Percentiles rank a stretch among this genome's conserved stretches.
phyloP scores from a whole-genome alignment of 2,329 filamentous ascomycete genomes.

The Teratosphaeria pseudoeucalypti region DNA sequence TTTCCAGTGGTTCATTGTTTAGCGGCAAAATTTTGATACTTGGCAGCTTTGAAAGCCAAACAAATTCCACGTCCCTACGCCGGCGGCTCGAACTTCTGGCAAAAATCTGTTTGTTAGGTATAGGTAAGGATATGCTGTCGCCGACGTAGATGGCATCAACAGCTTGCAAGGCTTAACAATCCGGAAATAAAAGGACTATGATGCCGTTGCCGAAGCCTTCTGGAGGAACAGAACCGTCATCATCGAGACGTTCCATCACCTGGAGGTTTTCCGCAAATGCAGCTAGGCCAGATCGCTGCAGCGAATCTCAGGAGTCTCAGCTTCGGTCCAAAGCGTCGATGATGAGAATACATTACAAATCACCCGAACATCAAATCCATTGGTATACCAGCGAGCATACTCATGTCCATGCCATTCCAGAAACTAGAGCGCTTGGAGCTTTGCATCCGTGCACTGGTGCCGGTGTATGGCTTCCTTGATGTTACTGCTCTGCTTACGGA shows the following conservation, averaged over 20 bases:
- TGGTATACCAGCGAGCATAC: not conserved
- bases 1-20: not conserved
- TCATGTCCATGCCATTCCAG: not conserved
- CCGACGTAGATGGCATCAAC: not conserved
- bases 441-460: not conserved
- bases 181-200: not conserved
- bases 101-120: too few species aligned
- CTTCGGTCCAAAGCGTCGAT: not conserved
- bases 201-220: not conserved
- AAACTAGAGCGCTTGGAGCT: not conserved
- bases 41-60: not conserved
- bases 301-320: not conserved
- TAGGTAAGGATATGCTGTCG: not conserved
- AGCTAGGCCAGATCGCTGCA: not conserved
- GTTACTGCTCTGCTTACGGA: not conserved
- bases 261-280: not conserved
- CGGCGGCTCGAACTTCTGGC: not conserved
- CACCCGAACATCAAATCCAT: not conserved
- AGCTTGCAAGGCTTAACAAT: not conserved
- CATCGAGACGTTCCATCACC: not conserved
- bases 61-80: not conserved
- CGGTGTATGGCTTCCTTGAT: not conserved
- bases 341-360: not conserved
- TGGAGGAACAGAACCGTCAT: not conserved
- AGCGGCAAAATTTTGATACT: not conserved